phyloP scores from a whole-genome alignment of 2,329 filamentous ascomycete genomes.

The Phyllosticta citrichinensis region DNA sequence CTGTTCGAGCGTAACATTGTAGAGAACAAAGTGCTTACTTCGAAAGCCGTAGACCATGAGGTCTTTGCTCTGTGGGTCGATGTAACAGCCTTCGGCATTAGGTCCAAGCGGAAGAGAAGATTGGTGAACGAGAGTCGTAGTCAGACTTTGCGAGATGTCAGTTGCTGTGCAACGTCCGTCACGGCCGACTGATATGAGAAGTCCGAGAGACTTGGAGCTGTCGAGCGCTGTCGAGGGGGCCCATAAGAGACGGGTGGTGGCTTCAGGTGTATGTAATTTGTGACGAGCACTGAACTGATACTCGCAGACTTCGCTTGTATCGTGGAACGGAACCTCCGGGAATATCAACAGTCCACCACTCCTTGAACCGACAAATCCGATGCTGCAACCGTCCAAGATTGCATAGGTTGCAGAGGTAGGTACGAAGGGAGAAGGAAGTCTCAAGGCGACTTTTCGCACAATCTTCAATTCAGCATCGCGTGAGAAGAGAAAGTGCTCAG shows the following conservation, averaged over 20 bases:
- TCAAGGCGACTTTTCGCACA: not conserved
- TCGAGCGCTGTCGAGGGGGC: slow-evolving; percentile 10
- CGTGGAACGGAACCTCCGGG: not conserved
- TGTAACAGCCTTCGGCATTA: slow-evolving; percentile 63
- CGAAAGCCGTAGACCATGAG: slow-evolving; percentile 74
- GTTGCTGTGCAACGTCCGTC: slow-evolving; percentile 69
- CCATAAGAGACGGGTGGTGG: slow-evolving; percentile 55
- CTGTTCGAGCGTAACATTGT: slow-evolving; percentile 62
- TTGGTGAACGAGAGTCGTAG: slow-evolving; percentile 49
- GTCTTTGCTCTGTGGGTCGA: slow-evolving; percentile 40
- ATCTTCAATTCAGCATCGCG: not conserved
- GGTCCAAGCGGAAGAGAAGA: slow-evolving; percentile 61
- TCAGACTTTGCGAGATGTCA: slow-evolving; percentile 19
- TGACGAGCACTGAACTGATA: slow-evolving; percentile 11
- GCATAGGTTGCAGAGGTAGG: slow-evolving; percentile 34
- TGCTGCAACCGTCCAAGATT: not conserved
- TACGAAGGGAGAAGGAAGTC: slow-evolving; percentile 35
- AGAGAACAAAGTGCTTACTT: slow-evolving; percentile 68
- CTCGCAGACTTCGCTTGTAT: not conserved
- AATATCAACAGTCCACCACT: slow-evolving; percentile 1
- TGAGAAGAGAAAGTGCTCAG: slow-evolving; percentile 17
- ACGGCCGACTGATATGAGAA: slow-evolving; percentile 62
- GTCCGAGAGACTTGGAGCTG: slow-evolving; percentile 17
- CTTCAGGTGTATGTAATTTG: slow-evolving; percentile 43
- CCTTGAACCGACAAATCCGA: slow-evolving; percentile 3